Conservation (phyloP, 345 rosid species). For the Camelina neglecta region DNA sequence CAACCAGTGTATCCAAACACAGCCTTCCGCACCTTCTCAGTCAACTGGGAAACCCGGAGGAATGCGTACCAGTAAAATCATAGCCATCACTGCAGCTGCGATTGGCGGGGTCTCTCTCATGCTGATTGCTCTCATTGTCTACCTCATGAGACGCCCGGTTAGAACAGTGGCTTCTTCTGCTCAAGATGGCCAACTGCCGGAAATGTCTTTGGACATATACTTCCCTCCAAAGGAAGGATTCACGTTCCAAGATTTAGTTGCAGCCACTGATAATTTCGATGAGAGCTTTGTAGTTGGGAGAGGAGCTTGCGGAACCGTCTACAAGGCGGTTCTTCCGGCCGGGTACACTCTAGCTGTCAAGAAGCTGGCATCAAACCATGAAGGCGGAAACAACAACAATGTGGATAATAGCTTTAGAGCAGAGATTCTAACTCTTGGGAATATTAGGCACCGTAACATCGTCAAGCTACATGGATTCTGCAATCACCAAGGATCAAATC, state of each 20-base stretch:
- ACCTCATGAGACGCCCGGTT: constrained; percentile 60
- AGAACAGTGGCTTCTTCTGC: constrained; percentile 44
- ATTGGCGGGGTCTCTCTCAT: constrained; percentile 76
- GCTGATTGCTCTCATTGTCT: constrained; percentile 59
- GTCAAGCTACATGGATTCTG: constrained; percentile 93
- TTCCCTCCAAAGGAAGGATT: constrained; percentile 79
- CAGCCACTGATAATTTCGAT: constrained; percentile 71
- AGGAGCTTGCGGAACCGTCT: constrained; percentile 94
- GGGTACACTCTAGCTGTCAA: constrained; percentile 79
- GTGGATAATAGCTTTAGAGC: constrained; percentile 84
- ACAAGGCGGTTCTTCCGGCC: constrained; percentile 66
- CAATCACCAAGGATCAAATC: constrained; percentile 84
- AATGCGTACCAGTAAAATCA: constrained; percentile 53
- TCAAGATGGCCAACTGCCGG: constrained; percentile 49
- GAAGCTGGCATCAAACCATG: constrained; percentile 78
- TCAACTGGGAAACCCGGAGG: constrained; percentile 30
- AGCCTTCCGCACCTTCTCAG: constrained; percentile 45
- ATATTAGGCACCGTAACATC: constrained; percentile 83
- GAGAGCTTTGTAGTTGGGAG: constrained; percentile 78
- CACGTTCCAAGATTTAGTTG: constrained; percentile 75
- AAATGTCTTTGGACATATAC: constrained; percentile 58
- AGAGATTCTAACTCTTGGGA: constrained; percentile 81
- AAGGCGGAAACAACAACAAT: constrained; percentile 56
- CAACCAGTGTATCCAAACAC: constrained; percentile 51
- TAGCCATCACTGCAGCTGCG: constrained; percentile 68